phyloP scores from a whole-genome alignment of 2,329 filamentous ascomycete genomes.

The Colletotrichum eleusines region DNA sequence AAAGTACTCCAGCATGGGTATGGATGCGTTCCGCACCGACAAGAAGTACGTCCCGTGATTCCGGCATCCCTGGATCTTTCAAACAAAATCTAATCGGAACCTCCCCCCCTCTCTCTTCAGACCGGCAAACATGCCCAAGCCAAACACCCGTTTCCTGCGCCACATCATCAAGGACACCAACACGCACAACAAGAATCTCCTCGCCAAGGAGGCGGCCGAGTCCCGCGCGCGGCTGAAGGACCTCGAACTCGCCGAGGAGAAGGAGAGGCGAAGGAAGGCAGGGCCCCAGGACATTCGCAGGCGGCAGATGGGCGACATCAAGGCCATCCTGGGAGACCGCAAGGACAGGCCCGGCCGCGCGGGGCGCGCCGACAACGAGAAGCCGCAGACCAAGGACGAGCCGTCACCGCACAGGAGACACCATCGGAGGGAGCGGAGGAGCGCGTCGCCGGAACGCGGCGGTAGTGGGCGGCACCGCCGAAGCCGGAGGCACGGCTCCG shows the following conservation, averaged over 20 bases:
- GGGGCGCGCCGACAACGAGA: conserved; percentile 30
- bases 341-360: conserved; percentile 41
- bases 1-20: conserved; percentile 80
- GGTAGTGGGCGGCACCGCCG: conserved; percentile 18
- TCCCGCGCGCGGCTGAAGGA: conserved; percentile 76
- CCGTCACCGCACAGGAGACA: conserved; percentile 22
- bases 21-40: conserved; percentile 70
- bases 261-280: conserved; percentile 59
- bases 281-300: conserved; percentile 64
- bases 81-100: conserved; percentile 24
- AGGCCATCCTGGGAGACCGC: conserved; percentile 65
- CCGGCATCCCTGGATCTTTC: not conserved
- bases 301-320: conserved; percentile 71
- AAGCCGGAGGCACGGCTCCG: conserved; percentile 24
- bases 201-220: conserved; percentile 86
- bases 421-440: conserved; percentile 20
- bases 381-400: conserved; percentile 11
- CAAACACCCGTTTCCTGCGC: conserved; percentile 89
- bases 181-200: conserved; percentile 86
- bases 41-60: conserved; percentile 58
- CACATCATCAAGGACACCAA: conserved; percentile 91
- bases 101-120: conserved; percentile 52
- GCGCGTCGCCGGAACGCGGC: conserved; percentile 37
- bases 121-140: conserved; percentile 79
- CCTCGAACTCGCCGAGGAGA: conserved; percentile 64